Percentiles rank a stretch among this genome's conserved stretches.
Conservation (phyloP, 805 yeast species). For the Metschnikowia lunata region DNA sequence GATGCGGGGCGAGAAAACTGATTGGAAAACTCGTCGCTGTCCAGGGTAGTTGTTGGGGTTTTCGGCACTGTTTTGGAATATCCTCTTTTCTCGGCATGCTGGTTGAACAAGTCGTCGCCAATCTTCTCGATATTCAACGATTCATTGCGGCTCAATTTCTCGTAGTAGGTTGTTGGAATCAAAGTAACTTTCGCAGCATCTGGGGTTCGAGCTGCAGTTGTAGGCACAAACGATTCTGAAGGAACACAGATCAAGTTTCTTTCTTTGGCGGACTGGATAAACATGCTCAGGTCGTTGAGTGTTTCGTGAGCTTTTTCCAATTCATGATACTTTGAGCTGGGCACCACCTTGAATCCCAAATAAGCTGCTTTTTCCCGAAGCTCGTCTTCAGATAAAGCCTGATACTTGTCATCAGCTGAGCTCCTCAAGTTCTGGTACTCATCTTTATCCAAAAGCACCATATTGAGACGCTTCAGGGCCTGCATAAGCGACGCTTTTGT, state of each 20-base stretch:
- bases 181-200: constrained; percentile 57
- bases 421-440: constrained; percentile 15
- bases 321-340: constrained; percentile 26
- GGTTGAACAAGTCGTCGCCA: constrained; percentile 40
- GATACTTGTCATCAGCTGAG: constrained; percentile 6
- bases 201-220: constrained; percentile 53
- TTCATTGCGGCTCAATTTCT: constrained; percentile 48
- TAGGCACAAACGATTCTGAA: constrained; percentile 54
- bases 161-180: constrained; percentile 61
- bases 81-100: constrained; percentile 49
- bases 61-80: constrained; percentile 22
- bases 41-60: constrained; percentile 21
- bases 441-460: constrained; percentile 14
- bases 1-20: constrained; percentile 21
- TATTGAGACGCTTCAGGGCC: constrained; percentile 13
- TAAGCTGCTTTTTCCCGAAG: constrained; percentile 33
- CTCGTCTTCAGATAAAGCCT: constrained; percentile 18
- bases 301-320: constrained; percentile 18
- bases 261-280: constrained; percentile 40
- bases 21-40: constrained; percentile 20
- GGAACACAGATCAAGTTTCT: constrained; percentile 56
- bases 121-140: constrained; percentile 41
- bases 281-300: constrained; percentile 16
- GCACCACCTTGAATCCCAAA: constrained; percentile 36
- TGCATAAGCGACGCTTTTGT: constrained; percentile 21